These are phyloP conservation scores for Globisporangium paroecandrum DNA, from an alignment of 352 stramenopile species.

Conservation along the genomic window DNA sequence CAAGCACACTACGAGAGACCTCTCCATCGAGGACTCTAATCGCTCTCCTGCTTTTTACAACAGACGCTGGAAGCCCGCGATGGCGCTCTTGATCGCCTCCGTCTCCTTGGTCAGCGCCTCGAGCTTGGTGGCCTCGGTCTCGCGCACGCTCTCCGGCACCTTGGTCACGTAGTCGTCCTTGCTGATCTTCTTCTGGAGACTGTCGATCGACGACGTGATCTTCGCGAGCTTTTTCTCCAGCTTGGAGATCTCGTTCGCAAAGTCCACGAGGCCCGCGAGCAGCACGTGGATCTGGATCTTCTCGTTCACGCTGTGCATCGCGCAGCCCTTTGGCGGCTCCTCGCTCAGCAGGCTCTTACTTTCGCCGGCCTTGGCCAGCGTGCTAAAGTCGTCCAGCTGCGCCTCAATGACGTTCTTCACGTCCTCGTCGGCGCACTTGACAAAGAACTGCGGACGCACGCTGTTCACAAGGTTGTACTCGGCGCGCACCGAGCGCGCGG, in stretches of 20 bases:
- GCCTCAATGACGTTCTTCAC: conserved; percentile 67
- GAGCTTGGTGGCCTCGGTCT: conserved; percentile 76
- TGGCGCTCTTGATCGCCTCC: conserved; percentile 71
- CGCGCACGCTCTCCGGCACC: conserved; percentile 75
- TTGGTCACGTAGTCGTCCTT: conserved; percentile 80
- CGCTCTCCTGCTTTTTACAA: conserved; percentile 30
- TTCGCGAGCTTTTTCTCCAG: conserved; percentile 88
- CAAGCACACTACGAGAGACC: not conserved
- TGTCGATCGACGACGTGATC: conserved; percentile 68
- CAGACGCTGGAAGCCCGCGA: conserved; percentile 74
- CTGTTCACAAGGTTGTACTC: conserved; percentile 84
- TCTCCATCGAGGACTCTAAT: not conserved
- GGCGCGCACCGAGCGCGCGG: conserved; percentile 91
- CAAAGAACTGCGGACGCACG: conserved; percentile 77
- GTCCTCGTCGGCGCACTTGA: conserved; percentile 86
- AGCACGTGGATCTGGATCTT: conserved; percentile 90
- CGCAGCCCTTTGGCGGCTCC: conserved; percentile 81
- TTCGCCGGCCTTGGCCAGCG: conserved; percentile 90
- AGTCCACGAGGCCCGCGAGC: conserved; percentile 79
- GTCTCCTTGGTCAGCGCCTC: conserved; percentile 80
- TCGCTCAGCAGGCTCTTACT: conserved; percentile 88
- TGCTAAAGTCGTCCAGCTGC: conserved; percentile 94
- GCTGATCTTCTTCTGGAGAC: conserved; percentile 74
- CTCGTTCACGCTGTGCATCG: conserved; percentile 93
- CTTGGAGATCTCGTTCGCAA: conserved; percentile 88